Evolutionary conservation across 31 red algal genomes (phyloP).

Genomic region (Asparagopsis taxiformis): DNA sequence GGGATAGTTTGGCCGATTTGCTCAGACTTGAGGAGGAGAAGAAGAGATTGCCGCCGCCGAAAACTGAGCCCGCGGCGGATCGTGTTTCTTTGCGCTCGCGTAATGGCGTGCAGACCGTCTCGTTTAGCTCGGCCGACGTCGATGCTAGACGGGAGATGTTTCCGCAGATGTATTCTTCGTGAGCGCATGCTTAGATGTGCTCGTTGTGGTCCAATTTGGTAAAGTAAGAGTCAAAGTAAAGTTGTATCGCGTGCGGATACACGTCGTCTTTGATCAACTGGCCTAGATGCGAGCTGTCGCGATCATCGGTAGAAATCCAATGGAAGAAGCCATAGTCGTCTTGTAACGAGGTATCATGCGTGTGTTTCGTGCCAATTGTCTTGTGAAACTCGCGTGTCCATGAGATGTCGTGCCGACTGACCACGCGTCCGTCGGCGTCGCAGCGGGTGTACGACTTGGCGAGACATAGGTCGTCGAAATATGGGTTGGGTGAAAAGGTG

Average conservation of each 20-base stretch:
- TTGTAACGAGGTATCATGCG: background rate
- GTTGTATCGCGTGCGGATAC: constrained; percentile 32
- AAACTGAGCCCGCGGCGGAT: constrained; percentile 9
- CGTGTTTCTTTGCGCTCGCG: background rate
- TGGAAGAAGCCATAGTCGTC: constrained; percentile 11
- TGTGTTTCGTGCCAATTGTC: background rate
- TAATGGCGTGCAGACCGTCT: constrained; percentile 7
- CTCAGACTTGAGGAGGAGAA: constrained; percentile 67
- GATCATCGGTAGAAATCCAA: constrained; percentile 21
- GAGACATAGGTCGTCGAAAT: constrained; percentile 6
- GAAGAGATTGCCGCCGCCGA: constrained; percentile 21
- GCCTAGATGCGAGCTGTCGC: constrained; percentile 26
- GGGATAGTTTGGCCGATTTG: constrained; percentile 51
- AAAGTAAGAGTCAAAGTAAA: constrained; percentile 39
- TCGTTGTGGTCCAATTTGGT: constrained; percentile 1
- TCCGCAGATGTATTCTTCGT: constrained; percentile 15
- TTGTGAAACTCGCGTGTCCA: background rate
- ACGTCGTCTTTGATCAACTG: constrained; percentile 32
- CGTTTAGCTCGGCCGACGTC: constrained; percentile 2
- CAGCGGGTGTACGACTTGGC: constrained; percentile 28
- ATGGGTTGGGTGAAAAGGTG: constrained; percentile 11
- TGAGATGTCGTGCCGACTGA: constrained; percentile 6
- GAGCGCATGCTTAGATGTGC: background rate
- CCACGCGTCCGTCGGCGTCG: constrained; percentile 29
- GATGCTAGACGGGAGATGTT: constrained; percentile 8